Evolutionary conservation across 176 grass and related monocot genomes (phyloP), one percentile per base, ranked within the genome.

Genomic region (Puya raimondii): DNA sequence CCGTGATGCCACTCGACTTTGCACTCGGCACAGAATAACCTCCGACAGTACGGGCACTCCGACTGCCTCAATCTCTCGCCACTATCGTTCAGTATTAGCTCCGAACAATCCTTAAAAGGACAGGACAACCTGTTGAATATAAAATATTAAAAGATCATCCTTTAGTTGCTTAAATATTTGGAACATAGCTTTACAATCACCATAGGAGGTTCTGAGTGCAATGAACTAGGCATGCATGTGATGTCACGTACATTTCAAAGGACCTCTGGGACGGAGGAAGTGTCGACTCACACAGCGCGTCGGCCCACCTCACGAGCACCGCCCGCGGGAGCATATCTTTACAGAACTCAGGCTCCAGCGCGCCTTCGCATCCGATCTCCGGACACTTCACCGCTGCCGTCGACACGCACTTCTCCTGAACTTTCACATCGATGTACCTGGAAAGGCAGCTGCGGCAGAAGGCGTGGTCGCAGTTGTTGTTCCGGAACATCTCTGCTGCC

Each of bases 21-120:
- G 47, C 81, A 96, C 18, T 2, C 21, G 1, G 88, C 76, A 12
- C 88, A 91, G 70, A 91, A 96, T 48, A 83, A 71, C 16, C 86
- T 69, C 8, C 51, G 2, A 67, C 88, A 96, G 23, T 64, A 75
- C 10, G 77, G 88, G 78, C 92, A 96, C 70, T 89, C 83, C 2
- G 70, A 61, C 64, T 81, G 58, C 7, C 47, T 64, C 1, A 89
- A 50, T 5, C 0, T 13, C 1, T 0, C 48, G 9, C 33, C 71
- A 13, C 21, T 65, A 65, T 91, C 81, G 1, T 68, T 54, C 51
- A 85, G 25, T 74, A 89, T 75, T 49, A 87, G 61, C 70, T 68
- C 79, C 4, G 88, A 91, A 74, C 86, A 92, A 51, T 85, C 86
- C 70, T 56, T 80, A 64, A 85, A 96, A 0, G 92, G 88, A 79